phyloP scores from a whole-genome alignment of 345 rosid species.

The Combretum micranthum region DNA sequence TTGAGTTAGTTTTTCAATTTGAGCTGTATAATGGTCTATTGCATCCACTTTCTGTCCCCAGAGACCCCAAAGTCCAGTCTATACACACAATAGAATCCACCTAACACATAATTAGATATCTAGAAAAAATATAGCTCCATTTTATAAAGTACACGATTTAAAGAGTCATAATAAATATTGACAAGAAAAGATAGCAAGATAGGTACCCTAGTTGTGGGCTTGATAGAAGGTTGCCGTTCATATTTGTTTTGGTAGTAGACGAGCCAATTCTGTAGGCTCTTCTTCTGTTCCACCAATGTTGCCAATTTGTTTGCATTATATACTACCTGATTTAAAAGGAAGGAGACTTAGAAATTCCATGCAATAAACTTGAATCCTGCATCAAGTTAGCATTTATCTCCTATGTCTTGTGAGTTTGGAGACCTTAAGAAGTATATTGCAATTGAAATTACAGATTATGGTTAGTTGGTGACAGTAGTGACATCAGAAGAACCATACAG shows the following conservation, averaged over 20 bases:
- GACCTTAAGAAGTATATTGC: neutral
- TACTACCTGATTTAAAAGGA: constrained; percentile 40
- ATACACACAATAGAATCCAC: constrained; percentile 17
- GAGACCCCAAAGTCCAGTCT: constrained; percentile 81
- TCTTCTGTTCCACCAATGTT: constrained; percentile 55
- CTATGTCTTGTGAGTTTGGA: neutral
- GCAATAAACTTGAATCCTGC: neutral
- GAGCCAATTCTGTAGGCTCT: constrained; percentile 65
- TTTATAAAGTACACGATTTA: constrained; percentile 5
- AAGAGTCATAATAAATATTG: constrained; percentile 7
- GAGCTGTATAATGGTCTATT: constrained; percentile 53
- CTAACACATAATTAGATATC: neutral
- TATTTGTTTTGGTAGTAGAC: constrained; percentile 65
- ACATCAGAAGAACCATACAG: constrained; percentile 1
- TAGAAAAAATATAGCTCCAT: neutral
- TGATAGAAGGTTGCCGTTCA: constrained; percentile 48
- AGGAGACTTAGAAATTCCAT: constrained; percentile 5
- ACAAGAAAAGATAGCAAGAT: constrained; percentile 6
- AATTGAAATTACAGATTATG: too few relatives aligned
- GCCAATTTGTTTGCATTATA: constrained; percentile 87
- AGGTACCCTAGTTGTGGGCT: constrained; percentile 68
- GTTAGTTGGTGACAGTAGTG: too few relatives aligned
- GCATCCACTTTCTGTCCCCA: constrained; percentile 76
- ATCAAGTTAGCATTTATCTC: neutral
- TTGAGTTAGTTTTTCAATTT: constrained; percentile 45